A percentile compares a stretch with the other conserved stretches of the same genome.
These are phyloP conservation scores for Carpinus viminea DNA, from an alignment of 306 rosid species.

Conservation along the genomic window DNA sequence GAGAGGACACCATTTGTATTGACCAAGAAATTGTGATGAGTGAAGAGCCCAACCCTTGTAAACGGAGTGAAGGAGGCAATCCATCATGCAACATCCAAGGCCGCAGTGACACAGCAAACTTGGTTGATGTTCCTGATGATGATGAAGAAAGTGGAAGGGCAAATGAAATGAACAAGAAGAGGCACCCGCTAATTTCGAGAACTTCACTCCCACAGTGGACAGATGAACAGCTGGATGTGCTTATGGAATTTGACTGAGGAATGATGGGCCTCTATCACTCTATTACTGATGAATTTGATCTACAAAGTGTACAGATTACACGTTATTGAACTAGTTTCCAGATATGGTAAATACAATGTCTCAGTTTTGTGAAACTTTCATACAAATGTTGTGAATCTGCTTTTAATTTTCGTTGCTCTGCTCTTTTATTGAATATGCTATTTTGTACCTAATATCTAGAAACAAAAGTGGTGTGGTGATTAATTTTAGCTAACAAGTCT, in stretches of 20 bases:
- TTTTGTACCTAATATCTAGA: too few relatives aligned
- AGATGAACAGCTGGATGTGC: constrained; percentile 82
- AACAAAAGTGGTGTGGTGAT: too few relatives aligned
- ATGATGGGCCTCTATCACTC: not conserved
- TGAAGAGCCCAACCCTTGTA: constrained; percentile 29
- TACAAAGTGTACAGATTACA: constrained; percentile 6
- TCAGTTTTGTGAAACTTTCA: too few relatives aligned
- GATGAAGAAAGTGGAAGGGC: constrained; percentile 28
- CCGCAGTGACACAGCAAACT: constrained; percentile 29
- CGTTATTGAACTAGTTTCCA: not conserved
- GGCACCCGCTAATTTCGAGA: constrained; percentile 27
- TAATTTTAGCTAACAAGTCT: too few relatives aligned
- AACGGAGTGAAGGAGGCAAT: constrained; percentile 22
- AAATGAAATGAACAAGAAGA: constrained; percentile 21
- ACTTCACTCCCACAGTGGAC: constrained; percentile 68
- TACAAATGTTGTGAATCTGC: too few relatives aligned
- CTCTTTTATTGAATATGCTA: too few relatives aligned
- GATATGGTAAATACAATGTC: not conserved
- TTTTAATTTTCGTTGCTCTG: too few relatives aligned
- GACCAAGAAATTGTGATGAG: constrained; percentile 29
- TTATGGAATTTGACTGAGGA: constrained; percentile 60
- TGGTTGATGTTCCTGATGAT: constrained; percentile 20
- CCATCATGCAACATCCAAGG: constrained; percentile 17
- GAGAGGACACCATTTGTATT: constrained; percentile 8
- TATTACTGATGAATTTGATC: not conserved